Conservation (phyloP, 192 early-diverging fungal species). For the Umbelopsis isabellina region DNA sequence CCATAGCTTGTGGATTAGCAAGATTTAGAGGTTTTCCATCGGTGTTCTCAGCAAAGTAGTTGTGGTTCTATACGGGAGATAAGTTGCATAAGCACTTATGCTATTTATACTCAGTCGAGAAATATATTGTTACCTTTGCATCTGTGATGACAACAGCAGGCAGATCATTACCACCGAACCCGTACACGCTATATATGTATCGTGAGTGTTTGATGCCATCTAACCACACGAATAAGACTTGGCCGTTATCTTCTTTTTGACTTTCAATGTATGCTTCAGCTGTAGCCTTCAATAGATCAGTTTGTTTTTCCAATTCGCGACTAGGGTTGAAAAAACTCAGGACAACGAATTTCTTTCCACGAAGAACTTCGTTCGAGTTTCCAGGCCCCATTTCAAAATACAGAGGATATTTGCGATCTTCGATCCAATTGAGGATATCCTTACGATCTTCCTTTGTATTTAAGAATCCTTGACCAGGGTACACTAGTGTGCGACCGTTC, state of each 20-base stretch:
- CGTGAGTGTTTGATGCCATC: slow-evolving; percentile 61
- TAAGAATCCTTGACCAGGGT: slow-evolving; percentile 63
- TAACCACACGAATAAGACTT: slow-evolving; percentile 64
- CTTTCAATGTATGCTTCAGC: slow-evolving; percentile 40
- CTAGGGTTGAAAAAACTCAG: slow-evolving; percentile 64
- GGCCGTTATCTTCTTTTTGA: slow-evolving; percentile 16
- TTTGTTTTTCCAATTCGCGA: slow-evolving; percentile 8
- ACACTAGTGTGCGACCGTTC: slow-evolving; percentile 44
- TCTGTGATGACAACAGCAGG: slow-evolving; percentile 58
- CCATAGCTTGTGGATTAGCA: neutral
- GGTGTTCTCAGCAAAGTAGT: neutral
- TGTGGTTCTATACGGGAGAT: neutral
- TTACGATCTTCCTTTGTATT: slow-evolving; percentile 32
- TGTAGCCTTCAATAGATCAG: slow-evolving; percentile 28
- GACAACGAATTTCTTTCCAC: slow-evolving; percentile 63
- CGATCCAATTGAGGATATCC: slow-evolving; percentile 60
- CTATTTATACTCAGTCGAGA: no score
- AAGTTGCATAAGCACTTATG: no score
- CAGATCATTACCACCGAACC: slow-evolving; percentile 31
- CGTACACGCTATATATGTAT: slow-evolving; percentile 60
- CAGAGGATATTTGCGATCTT: slow-evolving; percentile 65
- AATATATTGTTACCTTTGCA: slow-evolving; percentile 27
- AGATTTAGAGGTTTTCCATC: neutral
- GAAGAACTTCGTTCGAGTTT: slow-evolving; percentile 73
- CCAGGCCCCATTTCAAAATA: slow-evolving; percentile 64